Conservation (phyloP, 306 rosid genomes). For the Mucuna pruriens region DNA sequence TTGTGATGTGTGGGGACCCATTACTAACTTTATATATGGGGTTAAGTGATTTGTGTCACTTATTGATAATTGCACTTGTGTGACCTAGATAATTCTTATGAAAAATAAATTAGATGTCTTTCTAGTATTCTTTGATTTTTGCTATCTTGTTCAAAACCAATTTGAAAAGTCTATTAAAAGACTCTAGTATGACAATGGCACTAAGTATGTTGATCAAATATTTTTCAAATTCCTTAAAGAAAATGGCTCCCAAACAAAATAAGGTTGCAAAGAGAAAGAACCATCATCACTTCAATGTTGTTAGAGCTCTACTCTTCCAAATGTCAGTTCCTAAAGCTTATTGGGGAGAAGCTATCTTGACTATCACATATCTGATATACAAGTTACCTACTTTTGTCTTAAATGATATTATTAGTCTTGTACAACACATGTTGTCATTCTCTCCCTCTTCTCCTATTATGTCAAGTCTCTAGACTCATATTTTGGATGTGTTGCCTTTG, state of each 20-base stretch:
- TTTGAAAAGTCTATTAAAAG: neutral
- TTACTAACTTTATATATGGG: too few species aligned
- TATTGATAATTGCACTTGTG: too few species aligned
- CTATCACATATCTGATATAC: neutral
- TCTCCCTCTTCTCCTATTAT: neutral
- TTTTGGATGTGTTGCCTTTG: neutral
- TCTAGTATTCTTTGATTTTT: too few species aligned
- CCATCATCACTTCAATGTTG: neutral
- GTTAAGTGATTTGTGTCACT: too few species aligned
- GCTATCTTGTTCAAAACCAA: too few species aligned
- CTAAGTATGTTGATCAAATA: neutral
- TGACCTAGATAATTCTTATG: too few species aligned
- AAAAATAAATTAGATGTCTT: too few species aligned
- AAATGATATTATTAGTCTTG: neutral
- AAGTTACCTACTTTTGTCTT: neutral
- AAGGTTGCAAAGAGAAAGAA: neutral
- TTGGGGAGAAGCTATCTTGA: neutral
- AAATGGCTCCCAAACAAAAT: neutral
- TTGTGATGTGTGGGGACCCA: too few species aligned
- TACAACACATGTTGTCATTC: neutral
- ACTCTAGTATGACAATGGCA: neutral
- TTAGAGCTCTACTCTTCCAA: neutral
- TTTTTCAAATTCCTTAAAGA: neutral
- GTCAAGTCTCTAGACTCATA: neutral
- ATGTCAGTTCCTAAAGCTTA: neutral